Conservation (phyloP, 768 basidiomycete species). For the Baorangia bicolor region DNA sequence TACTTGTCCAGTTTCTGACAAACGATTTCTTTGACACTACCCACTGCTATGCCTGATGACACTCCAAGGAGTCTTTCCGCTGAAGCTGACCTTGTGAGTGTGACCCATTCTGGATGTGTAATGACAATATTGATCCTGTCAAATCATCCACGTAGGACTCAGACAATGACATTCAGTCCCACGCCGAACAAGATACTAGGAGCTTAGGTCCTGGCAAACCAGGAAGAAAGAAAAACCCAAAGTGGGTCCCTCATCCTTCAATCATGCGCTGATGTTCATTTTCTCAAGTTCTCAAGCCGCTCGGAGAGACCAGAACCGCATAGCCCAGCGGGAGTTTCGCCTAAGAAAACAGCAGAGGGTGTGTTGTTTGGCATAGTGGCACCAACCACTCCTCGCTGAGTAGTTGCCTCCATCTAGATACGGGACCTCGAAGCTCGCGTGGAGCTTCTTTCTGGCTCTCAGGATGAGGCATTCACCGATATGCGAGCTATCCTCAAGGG, state of each 20-base stretch:
- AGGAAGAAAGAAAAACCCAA: conserved; percentile 88
- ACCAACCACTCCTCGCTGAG: neutral
- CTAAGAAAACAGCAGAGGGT: conserved; percentile 88
- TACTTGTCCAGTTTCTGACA: conserved; percentile 12
- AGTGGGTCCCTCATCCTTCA: conserved; percentile 44
- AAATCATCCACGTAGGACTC: conserved; percentile 48
- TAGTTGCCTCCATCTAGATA: conserved; percentile 51
- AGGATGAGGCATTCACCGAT: conserved; percentile 84
- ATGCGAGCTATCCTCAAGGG: conserved; percentile 82
- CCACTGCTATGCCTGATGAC: conserved; percentile 45
- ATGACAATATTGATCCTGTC: conserved; percentile 9
- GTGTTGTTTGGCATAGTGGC: conserved; percentile 15
- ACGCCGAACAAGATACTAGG: conserved; percentile 21
- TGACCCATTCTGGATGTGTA: conserved; percentile 11
- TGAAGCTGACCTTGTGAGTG: conserved; percentile 50
- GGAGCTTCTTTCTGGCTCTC: conserved; percentile 90
- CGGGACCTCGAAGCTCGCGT: conserved; percentile 93
- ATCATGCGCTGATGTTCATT: conserved; percentile 15
- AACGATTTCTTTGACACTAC: conserved; percentile 30
- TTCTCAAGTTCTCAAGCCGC: conserved; percentile 77
- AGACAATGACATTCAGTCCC: conserved; percentile 68
- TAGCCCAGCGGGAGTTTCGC: conserved; percentile 92
- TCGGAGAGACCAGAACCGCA: conserved; percentile 84
- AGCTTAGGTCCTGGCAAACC: conserved; percentile 36
- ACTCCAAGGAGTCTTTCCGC: conserved; percentile 61